Percentiles rank a stretch among this genome's conserved stretches.
Evolutionary conservation across 768 basidiomycete species (phyloP).

Genomic region (Neoboletus magnificus): DNA sequence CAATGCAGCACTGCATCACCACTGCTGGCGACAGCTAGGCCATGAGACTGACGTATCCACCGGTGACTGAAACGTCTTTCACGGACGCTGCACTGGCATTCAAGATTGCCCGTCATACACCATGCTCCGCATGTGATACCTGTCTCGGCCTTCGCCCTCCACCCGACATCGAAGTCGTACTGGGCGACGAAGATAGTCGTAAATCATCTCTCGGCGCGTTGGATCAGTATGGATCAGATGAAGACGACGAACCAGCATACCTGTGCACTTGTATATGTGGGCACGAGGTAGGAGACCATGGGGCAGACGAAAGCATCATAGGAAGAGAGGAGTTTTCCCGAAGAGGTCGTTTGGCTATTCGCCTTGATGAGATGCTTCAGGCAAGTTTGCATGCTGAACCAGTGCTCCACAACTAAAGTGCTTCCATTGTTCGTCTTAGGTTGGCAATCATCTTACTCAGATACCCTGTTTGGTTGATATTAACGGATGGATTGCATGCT

Average conservation of each 20-base stretch:
- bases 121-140: conserved; percentile 60
- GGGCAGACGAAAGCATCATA: conserved; percentile 56
- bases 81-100: conserved; percentile 51
- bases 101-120: conserved; percentile 82
- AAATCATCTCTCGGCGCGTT: conserved; percentile 51
- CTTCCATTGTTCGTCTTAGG: conserved; percentile 16
- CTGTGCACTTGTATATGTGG: conserved; percentile 66
- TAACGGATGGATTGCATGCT: conserved; percentile 11
- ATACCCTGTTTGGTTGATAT: conserved; percentile 9
- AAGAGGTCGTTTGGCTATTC: conserved; percentile 68
- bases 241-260: conserved; percentile 56
- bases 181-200: conserved; percentile 43
- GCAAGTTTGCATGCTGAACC: conserved; percentile 36
- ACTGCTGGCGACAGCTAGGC: conserved; percentile 1
- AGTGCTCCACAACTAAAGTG: conserved; percentile 10
- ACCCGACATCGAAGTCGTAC: conserved; percentile 52
- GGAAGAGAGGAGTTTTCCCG: conserved; percentile 67
- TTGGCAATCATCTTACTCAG: conserved; percentile 19
- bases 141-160: conserved; percentile 74
- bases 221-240: conserved; percentile 69
- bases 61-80: conserved; percentile 50
- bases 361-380: conserved; percentile 79
- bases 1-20: not conserved
- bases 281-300: conserved; percentile 61
- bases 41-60: conserved; percentile 71